These are phyloP conservation scores for Polytrichum formosum DNA, from an alignment of 225 moss, liverwort and hornwort genomes.

Conservation along the genomic window DNA sequence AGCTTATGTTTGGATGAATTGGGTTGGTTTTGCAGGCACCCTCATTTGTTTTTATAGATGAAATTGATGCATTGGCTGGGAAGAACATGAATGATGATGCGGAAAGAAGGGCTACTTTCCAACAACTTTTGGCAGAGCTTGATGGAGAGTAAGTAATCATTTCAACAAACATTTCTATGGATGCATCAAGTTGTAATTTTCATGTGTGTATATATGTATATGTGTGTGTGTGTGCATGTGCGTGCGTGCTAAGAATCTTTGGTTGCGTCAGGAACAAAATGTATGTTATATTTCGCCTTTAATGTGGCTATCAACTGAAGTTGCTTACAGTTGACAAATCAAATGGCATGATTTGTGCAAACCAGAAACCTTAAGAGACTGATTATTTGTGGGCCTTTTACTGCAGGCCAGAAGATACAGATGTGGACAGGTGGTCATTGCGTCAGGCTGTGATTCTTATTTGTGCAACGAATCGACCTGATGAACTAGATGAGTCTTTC, in stretches of 20 bases:
- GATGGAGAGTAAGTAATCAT: slow-evolving; percentile 87
- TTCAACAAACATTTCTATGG: not conserved
- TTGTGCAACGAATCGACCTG: slow-evolving; percentile 97
- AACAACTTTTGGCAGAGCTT: slow-evolving; percentile 93
- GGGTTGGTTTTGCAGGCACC: slow-evolving; percentile 70
- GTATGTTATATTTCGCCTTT: too few relatives aligned
- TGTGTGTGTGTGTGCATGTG: too few relatives aligned
- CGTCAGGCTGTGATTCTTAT: slow-evolving; percentile 96
- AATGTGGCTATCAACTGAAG: too few relatives aligned
- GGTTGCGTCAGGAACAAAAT: too few relatives aligned
- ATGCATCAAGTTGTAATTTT: too few relatives aligned
- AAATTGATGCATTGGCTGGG: slow-evolving; percentile 97
- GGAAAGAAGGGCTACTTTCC: slow-evolving; percentile 94
- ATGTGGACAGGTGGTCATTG: slow-evolving; percentile 79
- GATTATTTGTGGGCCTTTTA: not conserved
- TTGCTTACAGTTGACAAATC: too few relatives aligned
- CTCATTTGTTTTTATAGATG: slow-evolving; percentile 95
- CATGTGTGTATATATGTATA: too few relatives aligned
- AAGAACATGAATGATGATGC: slow-evolving; percentile 95
- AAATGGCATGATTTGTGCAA: too few relatives aligned
- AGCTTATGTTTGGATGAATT: slow-evolving; percentile 10
- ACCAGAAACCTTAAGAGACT: too few relatives aligned
- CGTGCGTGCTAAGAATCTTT: too few relatives aligned
- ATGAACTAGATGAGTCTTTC: slow-evolving; percentile 92
- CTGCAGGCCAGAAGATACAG: slow-evolving; percentile 94